Base-by-base conservation (phyloP, 2,329 filamentous ascomycete species). In the Ceratocystis huliohia region DNA sequence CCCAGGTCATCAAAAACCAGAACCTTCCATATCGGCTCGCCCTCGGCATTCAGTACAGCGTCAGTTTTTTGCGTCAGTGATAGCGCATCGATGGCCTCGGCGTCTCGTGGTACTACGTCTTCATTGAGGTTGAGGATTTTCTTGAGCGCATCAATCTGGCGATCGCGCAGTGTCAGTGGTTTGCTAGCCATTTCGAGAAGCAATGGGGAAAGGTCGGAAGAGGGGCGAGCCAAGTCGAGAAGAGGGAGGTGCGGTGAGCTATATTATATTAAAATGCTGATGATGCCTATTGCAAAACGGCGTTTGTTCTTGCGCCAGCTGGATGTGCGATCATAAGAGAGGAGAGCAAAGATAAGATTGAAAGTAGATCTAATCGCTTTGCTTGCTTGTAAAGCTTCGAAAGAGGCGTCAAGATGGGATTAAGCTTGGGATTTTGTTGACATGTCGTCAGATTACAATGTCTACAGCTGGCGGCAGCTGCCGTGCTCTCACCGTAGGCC, bases 1-100 rank as follows among this genome's bases (percentile, higher is more conserved):
- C 93, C 94, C 3, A 87, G 76, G 71, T 93, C 88, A 76, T 99
- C 95, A 74, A 99, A 97, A 8, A 99, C 91, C 64, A 99, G 80
- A 5, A 97, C 89, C 76, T 97, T 97, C 93, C 93, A 97, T 78
- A 96, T 92, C 0, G 93, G 92, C 72, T 96, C 90, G 69, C 92
- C 91, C 71, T 95, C 88, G 61, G 89, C 82, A 71, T 91, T 91
- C 69, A 96, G 79, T 65, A 96, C 88, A 17, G 90, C 88, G n/a
- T 87, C 86, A 46, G 87, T 83, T 25, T 88, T 84, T 65, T 87
- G 81, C 22, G 53, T 57, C 53, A 57, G 28, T 6, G 53, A 28
- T 66, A 87, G 78, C 46, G 69, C 65, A 8, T 87, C 76, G 63
- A 85, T 86, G 72, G 86, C 88, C 68, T 89, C 82, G 63, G 82